Base-by-base conservation (phyloP, 371 early-diverging fungal genomes). In the Actinomortierella ambigua region DNA sequence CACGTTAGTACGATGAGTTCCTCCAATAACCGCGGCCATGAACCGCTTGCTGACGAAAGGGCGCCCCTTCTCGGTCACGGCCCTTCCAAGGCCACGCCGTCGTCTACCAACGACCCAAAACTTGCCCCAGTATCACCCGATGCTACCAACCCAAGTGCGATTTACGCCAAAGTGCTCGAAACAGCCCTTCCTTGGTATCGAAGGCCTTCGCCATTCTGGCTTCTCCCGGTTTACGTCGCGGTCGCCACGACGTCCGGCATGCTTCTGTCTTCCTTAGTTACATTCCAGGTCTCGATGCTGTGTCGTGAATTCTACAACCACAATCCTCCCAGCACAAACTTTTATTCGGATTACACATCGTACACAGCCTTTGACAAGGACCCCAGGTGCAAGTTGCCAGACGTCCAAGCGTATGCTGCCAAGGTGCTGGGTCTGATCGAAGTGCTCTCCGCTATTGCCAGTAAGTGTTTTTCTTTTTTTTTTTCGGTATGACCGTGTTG, bases 351-450 rank as follows among this genome's bases (percentile, higher is more conserved):
- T 20, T 20, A 20, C 22, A 3, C 48, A 9, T 20, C 13, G 20
- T 6, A 2, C 48, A 48, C 48, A 1, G 22, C 22, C 18, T 9
- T 20, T 24, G 48, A 17, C 0, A 50, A 29, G 2, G 49, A 49
- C 0, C 9, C 27, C 1, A 63, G 47, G 14, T 73, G 75, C 15
- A 9, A 55, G 9, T 23, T 42, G 3, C 59, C 65, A 20, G 71
- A 70, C 61, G 61, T 70, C 27, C 58, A 65, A 34, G 65, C 71
- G 13, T 70, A 55, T 50, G 61, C 65, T 8, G 71, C 71, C 42
- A 59, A 65, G 44, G 58, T 57, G 29, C 27, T 61, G 4, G 71
- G 58, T 14, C 17, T 65, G n/a, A 42, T 65, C 20, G 70, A 69
- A 18, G 65, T 69, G 53, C 20, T 69, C 23, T 46, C 26, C n/a